Evolutionary conservation across 768 basidiomycete species (phyloP).

Genomic region (Termitomyces sp.): DNA sequence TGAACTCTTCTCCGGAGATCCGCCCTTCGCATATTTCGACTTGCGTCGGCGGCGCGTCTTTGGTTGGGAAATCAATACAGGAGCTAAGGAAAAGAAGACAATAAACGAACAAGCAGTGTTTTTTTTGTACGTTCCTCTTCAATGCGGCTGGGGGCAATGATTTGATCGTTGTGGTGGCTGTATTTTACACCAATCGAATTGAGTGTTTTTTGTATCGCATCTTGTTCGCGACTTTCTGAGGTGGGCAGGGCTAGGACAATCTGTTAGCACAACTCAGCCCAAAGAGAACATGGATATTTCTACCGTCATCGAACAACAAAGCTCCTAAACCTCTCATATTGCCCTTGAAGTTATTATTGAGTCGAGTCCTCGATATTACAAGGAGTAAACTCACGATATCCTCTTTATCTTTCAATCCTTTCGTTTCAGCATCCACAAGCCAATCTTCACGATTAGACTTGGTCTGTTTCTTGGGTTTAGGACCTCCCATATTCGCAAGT

Average conservation of each 20-base stretch:
- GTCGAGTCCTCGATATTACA: not conserved
- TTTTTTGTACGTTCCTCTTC: constrained; percentile 60
- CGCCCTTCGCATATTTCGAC: constrained; percentile 14
- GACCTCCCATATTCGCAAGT: constrained; percentile 57
- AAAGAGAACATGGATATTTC: constrained; percentile 11
- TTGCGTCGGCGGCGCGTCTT: constrained; percentile 25
- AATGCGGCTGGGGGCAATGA: constrained; percentile 63
- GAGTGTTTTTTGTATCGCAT: constrained; percentile 51
- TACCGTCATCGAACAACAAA: constrained; percentile 71
- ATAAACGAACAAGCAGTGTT: constrained; percentile 41
- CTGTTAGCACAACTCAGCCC: not conserved
- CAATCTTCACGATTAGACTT: constrained; percentile 33
- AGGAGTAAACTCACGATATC: constrained; percentile 26
- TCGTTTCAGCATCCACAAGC: constrained; percentile 38
- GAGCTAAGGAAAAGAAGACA: not conserved
- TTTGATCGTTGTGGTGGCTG: constrained; percentile 70
- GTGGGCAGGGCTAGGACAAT: constrained; percentile 30
- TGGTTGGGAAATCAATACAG: constrained; percentile 14
- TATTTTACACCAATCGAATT: constrained; percentile 63
- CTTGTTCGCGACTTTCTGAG: constrained; percentile 32
- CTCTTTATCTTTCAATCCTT: constrained; percentile 34
- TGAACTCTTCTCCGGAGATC: constrained; percentile 17
- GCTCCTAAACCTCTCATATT: constrained; percentile 59
- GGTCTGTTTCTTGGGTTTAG: constrained; percentile 28
- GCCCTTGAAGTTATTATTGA: constrained; percentile 27